phyloP scores from a whole-genome alignment of 1,284 basidiomycete genomes.

The Coriolopsis trogii region DNA sequence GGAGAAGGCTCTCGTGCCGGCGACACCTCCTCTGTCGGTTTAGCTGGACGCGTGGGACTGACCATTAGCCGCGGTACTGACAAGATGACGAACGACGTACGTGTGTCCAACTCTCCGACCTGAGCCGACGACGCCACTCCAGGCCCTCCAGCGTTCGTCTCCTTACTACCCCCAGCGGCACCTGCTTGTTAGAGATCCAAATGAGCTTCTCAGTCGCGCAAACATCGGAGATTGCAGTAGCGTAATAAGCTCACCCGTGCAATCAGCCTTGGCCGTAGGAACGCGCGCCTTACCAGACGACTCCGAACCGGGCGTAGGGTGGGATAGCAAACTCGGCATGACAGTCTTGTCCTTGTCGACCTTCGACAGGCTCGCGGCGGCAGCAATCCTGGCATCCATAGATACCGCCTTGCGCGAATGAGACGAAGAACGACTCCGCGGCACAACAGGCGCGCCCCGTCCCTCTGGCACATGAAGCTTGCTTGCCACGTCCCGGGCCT shows the following conservation, averaged over 20 bases:
- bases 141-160: no score
- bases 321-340: background rate
- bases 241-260: background rate
- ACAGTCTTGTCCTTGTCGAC: constrained; percentile 18
- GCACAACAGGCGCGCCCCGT: constrained; percentile 42
- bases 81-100: constrained; percentile 11
- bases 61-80: background rate
- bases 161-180: no score
- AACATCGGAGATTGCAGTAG: no score
- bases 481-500: constrained; percentile 68
- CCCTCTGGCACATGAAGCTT: constrained; percentile 68
- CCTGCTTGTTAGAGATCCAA: no score
- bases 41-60: constrained; percentile 13
- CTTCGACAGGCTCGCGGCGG: constrained; percentile 16
- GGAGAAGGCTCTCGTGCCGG: constrained; percentile 4
- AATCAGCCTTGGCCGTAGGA: no score
- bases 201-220: no score
- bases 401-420: constrained; percentile 22
- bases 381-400: constrained; percentile 23
- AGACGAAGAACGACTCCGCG: constrained; percentile 37
- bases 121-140: background rate
- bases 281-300: no score
- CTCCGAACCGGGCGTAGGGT: background rate
- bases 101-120: background rate
- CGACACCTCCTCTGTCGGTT: background rate